A percentile compares a stretch with the other conserved stretches of the same genome.
phyloP scores from a whole-genome alignment of 2,329 filamentous ascomycete genomes.

The Zasmidium angulare region DNA sequence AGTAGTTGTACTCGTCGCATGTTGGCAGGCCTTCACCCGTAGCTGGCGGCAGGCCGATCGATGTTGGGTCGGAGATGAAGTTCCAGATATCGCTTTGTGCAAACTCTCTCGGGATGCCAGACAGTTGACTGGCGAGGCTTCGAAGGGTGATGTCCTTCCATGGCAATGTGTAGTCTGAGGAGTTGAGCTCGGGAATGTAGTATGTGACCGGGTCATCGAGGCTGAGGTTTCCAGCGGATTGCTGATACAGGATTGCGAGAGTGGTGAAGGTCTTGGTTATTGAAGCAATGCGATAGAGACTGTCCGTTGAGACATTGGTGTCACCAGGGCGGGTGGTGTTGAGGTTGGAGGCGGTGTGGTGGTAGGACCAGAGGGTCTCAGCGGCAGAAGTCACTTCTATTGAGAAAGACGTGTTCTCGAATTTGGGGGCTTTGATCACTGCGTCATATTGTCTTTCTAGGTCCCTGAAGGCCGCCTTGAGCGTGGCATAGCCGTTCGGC shows the following conservation, averaged over 20 bases:
- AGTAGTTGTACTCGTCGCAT: slow-evolving; percentile 38
- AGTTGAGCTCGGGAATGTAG: slow-evolving; percentile 49
- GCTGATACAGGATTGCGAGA: slow-evolving; percentile 54
- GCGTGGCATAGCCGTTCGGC: slow-evolving; percentile 30
- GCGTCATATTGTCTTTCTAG: slow-evolving; percentile 31
- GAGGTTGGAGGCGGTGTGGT: slow-evolving; percentile 39
- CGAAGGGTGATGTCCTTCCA: slow-evolving; percentile 47
- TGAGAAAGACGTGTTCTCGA: slow-evolving; percentile 40
- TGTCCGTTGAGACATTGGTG: slow-evolving; percentile 38
- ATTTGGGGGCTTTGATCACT: slow-evolving; percentile 31
- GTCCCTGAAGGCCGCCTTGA: slow-evolving; percentile 33
- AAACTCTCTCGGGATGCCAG: slow-evolving; percentile 44
- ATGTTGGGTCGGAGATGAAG: slow-evolving; percentile 17
- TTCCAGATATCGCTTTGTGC: slow-evolving; percentile 21
- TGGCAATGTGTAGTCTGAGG: slow-evolving; percentile 40
- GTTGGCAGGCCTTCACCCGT: slow-evolving; percentile 31
- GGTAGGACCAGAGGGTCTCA: slow-evolving; percentile 39
- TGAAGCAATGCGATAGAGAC: slow-evolving; percentile 41
- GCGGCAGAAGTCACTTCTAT: slow-evolving; percentile 42
- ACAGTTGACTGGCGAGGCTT: slow-evolving; percentile 43
- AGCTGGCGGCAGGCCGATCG: slow-evolving; percentile 38
- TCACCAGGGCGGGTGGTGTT: slow-evolving; percentile 40
- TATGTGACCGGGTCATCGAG: slow-evolving; percentile 48
- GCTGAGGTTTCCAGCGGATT: slow-evolving; percentile 51
- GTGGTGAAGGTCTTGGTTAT: slow-evolving; percentile 50